Conservation (phyloP, 164 flowering plant genomes). For the Kalanchoe fedtschenkoi region DNA sequence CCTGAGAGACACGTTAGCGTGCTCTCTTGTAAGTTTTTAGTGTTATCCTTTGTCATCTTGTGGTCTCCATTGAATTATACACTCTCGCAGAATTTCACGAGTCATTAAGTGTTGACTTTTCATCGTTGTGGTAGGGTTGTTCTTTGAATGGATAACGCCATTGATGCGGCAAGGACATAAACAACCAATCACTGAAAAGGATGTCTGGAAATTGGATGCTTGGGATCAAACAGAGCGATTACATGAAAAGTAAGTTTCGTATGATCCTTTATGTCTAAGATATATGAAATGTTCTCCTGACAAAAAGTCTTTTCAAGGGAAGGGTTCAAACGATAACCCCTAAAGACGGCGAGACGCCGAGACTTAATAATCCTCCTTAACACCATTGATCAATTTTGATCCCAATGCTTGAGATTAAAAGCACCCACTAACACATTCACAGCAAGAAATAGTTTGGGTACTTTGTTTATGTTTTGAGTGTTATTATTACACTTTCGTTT, state of each 20-base stretch:
- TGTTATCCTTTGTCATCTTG: background rate
- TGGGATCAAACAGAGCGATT: constrained; percentile 74
- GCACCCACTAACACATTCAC: no score
- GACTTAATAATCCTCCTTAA: no score
- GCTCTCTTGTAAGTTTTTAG: constrained; percentile 10
- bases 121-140: constrained; percentile 24
- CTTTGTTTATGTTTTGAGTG: no score
- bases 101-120: background rate
- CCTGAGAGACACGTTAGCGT: constrained; percentile 14
- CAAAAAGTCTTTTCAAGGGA: no score
- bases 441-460: no score
- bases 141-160: constrained; percentile 57
- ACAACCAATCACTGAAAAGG: constrained; percentile 70
- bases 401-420: no score
- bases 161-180: constrained; percentile 57
- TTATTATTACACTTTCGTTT: no score
- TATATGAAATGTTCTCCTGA: background rate
- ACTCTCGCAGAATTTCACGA: background rate
- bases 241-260: constrained; percentile 31
- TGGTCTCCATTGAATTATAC: background rate
- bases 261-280: background rate
- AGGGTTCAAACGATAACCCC: no score
- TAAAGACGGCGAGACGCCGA: no score
- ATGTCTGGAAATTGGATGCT: constrained; percentile 66
- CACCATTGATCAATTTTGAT: no score